These are phyloP conservation scores for Whalleya microplaca DNA, from an alignment of 2,329 filamentous ascomycete genomes.

Conservation along the genomic window DNA sequence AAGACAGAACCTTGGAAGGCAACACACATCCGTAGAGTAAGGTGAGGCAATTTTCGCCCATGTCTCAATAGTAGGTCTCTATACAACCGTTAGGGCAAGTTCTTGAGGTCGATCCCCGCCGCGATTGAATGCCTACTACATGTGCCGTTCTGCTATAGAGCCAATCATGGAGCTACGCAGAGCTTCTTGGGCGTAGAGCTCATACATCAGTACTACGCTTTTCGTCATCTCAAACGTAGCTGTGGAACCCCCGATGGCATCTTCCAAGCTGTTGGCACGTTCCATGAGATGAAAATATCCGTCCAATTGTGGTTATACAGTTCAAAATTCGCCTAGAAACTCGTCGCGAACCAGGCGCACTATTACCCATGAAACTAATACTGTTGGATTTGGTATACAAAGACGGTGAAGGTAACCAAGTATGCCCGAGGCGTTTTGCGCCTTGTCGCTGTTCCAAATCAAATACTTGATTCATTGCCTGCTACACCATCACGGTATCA, in stretches of 20 bases:
- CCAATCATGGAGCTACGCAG: background rate
- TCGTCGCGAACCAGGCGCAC: background rate
- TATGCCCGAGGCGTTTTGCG: no score
- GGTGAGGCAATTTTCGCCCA: background rate
- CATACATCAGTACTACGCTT: background rate
- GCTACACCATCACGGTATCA: background rate
- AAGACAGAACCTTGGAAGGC: background rate
- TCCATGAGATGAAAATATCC: background rate
- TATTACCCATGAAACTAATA: background rate
- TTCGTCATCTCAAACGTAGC: background rate
- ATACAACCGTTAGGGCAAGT: background rate
- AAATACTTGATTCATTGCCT: conserved; percentile 19
- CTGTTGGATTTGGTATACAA: background rate
- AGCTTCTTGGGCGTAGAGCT: background rate
- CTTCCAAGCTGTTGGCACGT: background rate
- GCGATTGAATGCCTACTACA: background rate
- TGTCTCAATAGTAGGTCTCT: background rate
- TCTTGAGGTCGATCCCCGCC: background rate
- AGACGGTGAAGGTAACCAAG: background rate
- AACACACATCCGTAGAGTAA: background rate
- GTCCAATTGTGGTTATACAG: background rate
- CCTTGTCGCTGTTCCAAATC: background rate
- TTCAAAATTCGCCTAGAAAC: background rate
- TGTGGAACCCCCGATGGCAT: background rate
- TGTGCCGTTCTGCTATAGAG: background rate